Evolutionary conservation across 768 basidiomycete genomes (phyloP).

Genomic region (Podaxis rugospora): DNA sequence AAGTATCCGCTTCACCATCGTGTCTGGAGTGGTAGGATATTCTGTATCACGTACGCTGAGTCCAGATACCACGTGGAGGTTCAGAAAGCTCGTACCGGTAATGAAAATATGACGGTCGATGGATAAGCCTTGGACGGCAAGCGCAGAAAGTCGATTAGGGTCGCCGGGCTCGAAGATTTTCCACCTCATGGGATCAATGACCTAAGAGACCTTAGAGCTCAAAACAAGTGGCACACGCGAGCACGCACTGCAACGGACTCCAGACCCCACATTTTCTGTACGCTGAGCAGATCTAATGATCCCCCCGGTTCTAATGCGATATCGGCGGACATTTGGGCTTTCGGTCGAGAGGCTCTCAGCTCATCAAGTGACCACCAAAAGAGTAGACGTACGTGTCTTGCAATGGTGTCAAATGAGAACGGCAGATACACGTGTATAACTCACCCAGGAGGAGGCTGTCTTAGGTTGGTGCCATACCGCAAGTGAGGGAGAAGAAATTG

Average conservation of each 20-base stretch:
- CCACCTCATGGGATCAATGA: slow-evolving; percentile 7
- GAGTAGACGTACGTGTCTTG: slow-evolving; percentile 3
- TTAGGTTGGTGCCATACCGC: background rate
- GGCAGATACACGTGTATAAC: background rate
- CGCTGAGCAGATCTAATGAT: background rate
- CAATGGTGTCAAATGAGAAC: background rate
- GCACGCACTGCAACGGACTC: background rate
- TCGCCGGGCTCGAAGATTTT: background rate
- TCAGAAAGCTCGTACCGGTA: background rate
- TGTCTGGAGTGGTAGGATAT: background rate
- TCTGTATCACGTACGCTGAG: background rate
- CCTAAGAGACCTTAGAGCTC: background rate
- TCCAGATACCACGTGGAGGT: no score
- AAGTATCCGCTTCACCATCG: background rate
- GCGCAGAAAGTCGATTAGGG: slow-evolving; percentile 4
- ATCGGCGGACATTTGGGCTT: slow-evolving; percentile 4
- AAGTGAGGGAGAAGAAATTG: background rate
- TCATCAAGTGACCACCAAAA: slow-evolving; percentile 9
- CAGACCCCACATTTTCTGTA: slow-evolving; percentile 2
- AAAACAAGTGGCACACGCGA: background rate
- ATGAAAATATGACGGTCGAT: slow-evolving; percentile 1
- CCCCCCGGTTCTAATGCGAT: slow-evolving; percentile 4
- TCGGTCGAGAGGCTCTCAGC: background rate
- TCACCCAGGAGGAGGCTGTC: slow-evolving; percentile 1
- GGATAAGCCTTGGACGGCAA: background rate